phyloP scores from a whole-genome alignment of 768 basidiomycete species.

The Auricularia sp. region DNA sequence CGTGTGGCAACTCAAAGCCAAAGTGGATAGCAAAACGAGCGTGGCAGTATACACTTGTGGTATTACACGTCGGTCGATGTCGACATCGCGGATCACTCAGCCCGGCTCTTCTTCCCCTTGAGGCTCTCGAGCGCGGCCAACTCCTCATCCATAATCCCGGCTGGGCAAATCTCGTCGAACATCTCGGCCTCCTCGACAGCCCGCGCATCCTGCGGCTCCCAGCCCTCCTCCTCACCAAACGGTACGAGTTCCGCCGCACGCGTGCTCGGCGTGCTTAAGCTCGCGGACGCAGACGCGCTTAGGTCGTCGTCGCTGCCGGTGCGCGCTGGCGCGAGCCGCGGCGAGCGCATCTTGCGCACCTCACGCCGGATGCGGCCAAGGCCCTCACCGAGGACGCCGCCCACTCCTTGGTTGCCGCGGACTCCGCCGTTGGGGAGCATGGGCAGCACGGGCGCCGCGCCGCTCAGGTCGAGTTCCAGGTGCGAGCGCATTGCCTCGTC shows the following conservation, averaged over 20 bases:
- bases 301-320: background rate
- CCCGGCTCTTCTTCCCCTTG: background rate
- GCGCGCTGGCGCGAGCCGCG: background rate
- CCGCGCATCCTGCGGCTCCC: slow-evolving; percentile 34
- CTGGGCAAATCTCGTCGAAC: slow-evolving; percentile 33
- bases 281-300: background rate
- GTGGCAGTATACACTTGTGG: no score
- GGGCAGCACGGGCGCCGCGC: slow-evolving; percentile 43
- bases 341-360: slow-evolving; percentile 29
- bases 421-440: slow-evolving; percentile 67
- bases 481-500: slow-evolving; percentile 67
- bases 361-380: slow-evolving; percentile 49
- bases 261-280: background rate
- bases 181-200: slow-evolving; percentile 43
- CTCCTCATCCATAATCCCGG: slow-evolving; percentile 10
- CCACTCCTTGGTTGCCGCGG: slow-evolving; percentile 32
- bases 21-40: no score
- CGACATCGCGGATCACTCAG: no score
- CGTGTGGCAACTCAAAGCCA: no score
- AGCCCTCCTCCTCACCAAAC: slow-evolving; percentile 22
- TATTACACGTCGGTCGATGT: no score
- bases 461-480: slow-evolving; percentile 36
- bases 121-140: background rate
- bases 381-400: slow-evolving; percentile 49
- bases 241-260: slow-evolving; percentile 1